phyloP scores from a whole-genome alignment of 257 asterid species.

The Penstemon davidsonii region DNA sequence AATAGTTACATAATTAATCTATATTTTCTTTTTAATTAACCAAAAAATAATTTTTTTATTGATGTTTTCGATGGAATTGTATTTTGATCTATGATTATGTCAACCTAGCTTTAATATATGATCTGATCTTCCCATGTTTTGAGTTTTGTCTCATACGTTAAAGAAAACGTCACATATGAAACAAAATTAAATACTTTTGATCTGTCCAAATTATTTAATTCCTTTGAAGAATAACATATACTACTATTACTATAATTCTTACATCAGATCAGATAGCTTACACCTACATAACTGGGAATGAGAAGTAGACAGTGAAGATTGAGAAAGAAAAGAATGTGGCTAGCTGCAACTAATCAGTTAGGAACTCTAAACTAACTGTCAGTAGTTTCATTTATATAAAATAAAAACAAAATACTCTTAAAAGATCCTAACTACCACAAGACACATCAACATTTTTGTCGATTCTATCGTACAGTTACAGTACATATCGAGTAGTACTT shows the following conservation, averaged over 20 bases:
- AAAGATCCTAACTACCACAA: slow-evolving; percentile 21
- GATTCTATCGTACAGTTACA: slow-evolving; percentile 32
- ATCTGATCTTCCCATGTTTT: too few species aligned
- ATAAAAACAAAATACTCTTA: slow-evolving; percentile 31
- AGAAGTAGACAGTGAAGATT: slow-evolving; percentile 13
- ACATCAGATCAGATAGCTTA: slow-evolving; percentile 3
- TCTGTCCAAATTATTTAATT: background rate
- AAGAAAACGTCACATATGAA: background rate
- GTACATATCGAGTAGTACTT: background rate
- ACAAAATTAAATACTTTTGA: background rate
- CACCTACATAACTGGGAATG: slow-evolving; percentile 17
- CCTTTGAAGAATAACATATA: slow-evolving; percentile 24
- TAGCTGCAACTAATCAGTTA: slow-evolving; percentile 24
- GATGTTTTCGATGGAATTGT: too few species aligned
- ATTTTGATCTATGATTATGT: too few species aligned
- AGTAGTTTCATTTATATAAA: background rate
- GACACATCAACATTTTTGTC: background rate
- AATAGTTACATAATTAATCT: too few species aligned
- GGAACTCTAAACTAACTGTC: slow-evolving; percentile 35
- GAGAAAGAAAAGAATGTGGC: slow-evolving; percentile 21
- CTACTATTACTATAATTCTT: background rate
- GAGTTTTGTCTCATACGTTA: too few species aligned
- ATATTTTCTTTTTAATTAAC: too few species aligned
- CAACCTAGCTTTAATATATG: too few species aligned
- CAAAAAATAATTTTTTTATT: too few species aligned